Evolutionary conservation across 2,329 filamentous ascomycete species (phyloP).

Genomic region (Aspergillus sp.): DNA sequence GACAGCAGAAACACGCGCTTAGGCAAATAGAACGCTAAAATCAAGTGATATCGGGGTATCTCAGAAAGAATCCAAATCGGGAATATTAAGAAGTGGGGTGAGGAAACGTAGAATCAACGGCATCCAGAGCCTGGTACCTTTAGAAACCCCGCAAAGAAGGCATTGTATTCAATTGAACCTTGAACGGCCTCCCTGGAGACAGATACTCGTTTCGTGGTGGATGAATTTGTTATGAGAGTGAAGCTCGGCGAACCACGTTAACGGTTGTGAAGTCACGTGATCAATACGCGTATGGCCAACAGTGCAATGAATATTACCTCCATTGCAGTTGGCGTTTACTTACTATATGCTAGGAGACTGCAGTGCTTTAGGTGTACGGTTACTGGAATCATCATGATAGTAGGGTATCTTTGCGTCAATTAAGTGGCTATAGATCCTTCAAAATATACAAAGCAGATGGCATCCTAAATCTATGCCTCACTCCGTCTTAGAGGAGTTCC

Average conservation of each 20-base stretch:
- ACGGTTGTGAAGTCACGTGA: background rate
- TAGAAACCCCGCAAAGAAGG: background rate
- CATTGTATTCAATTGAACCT: background rate
- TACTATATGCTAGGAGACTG: too few species aligned
- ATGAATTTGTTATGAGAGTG: background rate
- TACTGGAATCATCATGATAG: too few species aligned
- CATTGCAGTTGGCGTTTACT: too few species aligned
- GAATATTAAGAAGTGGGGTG: background rate
- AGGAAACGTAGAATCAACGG: background rate
- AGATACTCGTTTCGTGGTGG: background rate
- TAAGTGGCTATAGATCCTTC: too few species aligned
- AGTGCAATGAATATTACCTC: too few species aligned
- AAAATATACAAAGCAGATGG: too few species aligned
- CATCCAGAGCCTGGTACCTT: background rate
- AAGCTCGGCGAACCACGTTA: background rate
- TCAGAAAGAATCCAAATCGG: constrained; percentile 2
- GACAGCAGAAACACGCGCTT: background rate
- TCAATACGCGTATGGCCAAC: background rate
- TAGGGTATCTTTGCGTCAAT: background rate
- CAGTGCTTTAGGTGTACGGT: too few species aligned
- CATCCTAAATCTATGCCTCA: too few species aligned
- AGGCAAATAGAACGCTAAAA: background rate
- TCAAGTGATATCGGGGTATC: constrained; percentile 9
- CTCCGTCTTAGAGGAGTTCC: constrained; percentile 8
- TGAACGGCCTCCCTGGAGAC: background rate